A percentile compares a stretch with the other conserved stretches of the same genome.
These are phyloP conservation scores for Candida sanyaensis DNA, from an alignment of 1,139 yeast genomes.

Conservation along the genomic window DNA sequence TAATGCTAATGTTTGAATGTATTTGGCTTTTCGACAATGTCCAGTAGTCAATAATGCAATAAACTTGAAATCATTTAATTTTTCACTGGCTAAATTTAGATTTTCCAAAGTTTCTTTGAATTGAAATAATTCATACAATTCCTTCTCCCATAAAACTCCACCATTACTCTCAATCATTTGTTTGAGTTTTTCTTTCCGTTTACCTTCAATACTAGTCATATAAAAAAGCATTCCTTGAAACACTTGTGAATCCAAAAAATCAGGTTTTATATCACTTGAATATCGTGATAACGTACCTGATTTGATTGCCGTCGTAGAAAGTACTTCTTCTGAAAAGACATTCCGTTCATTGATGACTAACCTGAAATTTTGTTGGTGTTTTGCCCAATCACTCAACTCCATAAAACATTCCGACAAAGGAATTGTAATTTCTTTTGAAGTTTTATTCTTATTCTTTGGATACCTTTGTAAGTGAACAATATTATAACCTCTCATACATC, in stretches of 20 bases:
- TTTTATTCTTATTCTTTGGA: conserved; percentile 12
- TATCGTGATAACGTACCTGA: conserved; percentile 6
- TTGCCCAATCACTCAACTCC: conserved; percentile 44
- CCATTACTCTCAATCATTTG: conserved; percentile 48
- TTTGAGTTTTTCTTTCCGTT: conserved; percentile 35
- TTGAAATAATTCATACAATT: conserved; percentile 39
- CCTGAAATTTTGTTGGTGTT: conserved; percentile 35
- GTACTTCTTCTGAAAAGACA: conserved; percentile 12
- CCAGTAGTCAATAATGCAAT: conserved; percentile 66
- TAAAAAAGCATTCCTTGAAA: conserved; percentile 34
- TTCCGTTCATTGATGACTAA: conserved; percentile 15
- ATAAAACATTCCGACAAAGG: conserved; percentile 25
- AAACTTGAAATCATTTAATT: conserved; percentile 39
- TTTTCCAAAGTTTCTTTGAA: conserved; percentile 15
- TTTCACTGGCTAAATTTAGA: conserved; percentile 16
- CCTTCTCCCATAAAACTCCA: conserved; percentile 53
- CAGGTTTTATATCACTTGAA: conserved; percentile 2
- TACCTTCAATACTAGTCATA: conserved; percentile 40
- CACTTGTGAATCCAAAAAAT: conserved; percentile 9
- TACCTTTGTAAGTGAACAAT: conserved; percentile 36
- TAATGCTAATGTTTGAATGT: conserved; percentile 78
- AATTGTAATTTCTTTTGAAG: conserved; percentile 14
- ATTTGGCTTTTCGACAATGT: conserved; percentile 69
- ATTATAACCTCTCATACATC: conserved; percentile 64
- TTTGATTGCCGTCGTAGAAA: conserved; percentile 10